Evolutionary conservation across 805 yeast genomes (phyloP), one percentile per base, ranked within the genome.

Genomic region (Yarrowia hollandica): DNA sequence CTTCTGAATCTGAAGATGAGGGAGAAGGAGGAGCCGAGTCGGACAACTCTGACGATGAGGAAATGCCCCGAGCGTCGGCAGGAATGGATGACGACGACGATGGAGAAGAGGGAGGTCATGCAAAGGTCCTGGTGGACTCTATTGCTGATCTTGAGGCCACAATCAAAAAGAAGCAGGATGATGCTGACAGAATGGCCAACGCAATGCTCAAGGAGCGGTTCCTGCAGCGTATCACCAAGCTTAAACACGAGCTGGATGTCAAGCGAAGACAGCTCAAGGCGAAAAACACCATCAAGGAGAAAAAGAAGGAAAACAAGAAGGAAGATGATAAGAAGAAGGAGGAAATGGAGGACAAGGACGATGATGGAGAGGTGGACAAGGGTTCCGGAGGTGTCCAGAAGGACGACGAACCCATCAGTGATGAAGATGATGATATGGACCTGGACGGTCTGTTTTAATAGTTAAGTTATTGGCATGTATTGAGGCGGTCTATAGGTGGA

Each of bases 191-290:
- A 64, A 90, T 91, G 15, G 77, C 83, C 3, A 90, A 90, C 68
- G 91, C 92, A 65, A 85, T 92, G 73, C 79, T 94, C 82, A 83
- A 85, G 68, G 87, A 85, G 71, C 85, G 97, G 74, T 88, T 91
- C 69, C 79, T 85, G 66, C 94, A 87, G 64, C 90, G 86, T 55
- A 87, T 89, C 55, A 80, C 79, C 60, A 84, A 91, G 62, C 78
- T 94, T 67, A 84, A 83, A 70, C 83, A 85, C 59, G 96, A 92
- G 66, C 78, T 90, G 61, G 96, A 90, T 59, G 78, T 83, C 67
- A 94, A 92, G 75, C 81, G 80, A 72, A 77, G 84, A 61, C 90
- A 86, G 66, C 75, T 90, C 65, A 75, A 73, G 64, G 69, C 42
- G 23, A 55, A 55, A 23, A 28, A 28, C 4, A 39, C 50, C 12